Base-by-base conservation (phyloP, 2,329 filamentous ascomycete species). In the Akanthomyces uredinophilus region DNA sequence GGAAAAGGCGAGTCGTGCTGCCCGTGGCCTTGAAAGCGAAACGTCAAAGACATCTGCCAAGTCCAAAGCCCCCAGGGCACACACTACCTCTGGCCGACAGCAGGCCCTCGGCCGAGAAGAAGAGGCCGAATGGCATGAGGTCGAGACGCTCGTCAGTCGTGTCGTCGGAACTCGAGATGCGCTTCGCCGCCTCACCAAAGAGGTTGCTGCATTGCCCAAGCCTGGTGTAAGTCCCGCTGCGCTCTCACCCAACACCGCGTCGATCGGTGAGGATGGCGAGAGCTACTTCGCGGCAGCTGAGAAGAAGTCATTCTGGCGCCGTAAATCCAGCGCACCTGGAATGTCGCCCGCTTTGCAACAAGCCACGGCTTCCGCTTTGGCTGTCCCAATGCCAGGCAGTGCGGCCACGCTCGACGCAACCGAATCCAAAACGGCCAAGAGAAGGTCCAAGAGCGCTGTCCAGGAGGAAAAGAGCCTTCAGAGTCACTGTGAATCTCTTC, bases 111-210 rank as follows among this genome's bases (percentile, higher is more conserved):
- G 71, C 63, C 69, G 77, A 41, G 72, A 87, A 6, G 91, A 96
- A 68, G 88, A 94, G 60, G 82, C 83, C 64, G 92, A 96, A 73
- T 99, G 95, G 95, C 83, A 86, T 63, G 89, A 90, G 68, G 89
- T 96, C 1, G 93, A 97, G 75, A 81, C 87, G 1, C 79, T 99
- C 43, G 90, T 98, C 32, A 92, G 92, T 71, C 87, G 91, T 64
- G 86, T 98, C 16, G 89, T 92, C 7, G 92, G 92, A 1, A 93
- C 92, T 53, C 84, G 95, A 68, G 95, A 99, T 77, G 92, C 92
- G 1, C 85, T 97, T 24, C 87, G 93, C 55, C 86, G 91, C 43
- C 79, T 99, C 50, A 94, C 93, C 13, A 92, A 90, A 72, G 91
- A 96, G 70, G 92, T 92, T 54, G 88, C 91, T 64, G 83, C 84